These are phyloP conservation scores for Globomyces pollinis-pini DNA, from an alignment of 192 early-diverging fungal genomes.

Conservation along the genomic window DNA sequence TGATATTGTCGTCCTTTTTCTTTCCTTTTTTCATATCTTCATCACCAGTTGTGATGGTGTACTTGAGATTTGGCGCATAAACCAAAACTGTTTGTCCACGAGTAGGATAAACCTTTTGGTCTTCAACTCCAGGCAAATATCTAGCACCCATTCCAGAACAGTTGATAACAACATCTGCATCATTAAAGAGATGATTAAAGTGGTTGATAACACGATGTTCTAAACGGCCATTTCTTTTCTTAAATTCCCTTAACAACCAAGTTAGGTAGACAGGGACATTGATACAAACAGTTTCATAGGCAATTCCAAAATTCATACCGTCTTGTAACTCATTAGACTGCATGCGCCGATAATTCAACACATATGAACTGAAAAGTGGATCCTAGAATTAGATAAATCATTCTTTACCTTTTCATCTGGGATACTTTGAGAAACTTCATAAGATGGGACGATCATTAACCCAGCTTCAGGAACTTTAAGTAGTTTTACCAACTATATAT, in stretches of 20 bases:
- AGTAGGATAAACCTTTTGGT: constrained; percentile 61
- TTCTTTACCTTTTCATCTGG: too few species aligned
- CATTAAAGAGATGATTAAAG: constrained; percentile 35
- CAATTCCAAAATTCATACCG: constrained; percentile 47
- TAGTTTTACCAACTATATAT: constrained; percentile 29
- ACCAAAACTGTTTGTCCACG: constrained; percentile 79
- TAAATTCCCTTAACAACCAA: constrained; percentile 54
- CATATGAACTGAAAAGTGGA: background rate
- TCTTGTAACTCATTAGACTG: constrained; percentile 38
- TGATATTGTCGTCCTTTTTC: constrained; percentile 2
- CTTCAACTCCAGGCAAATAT: constrained; percentile 63
- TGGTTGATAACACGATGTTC: constrained; percentile 12
- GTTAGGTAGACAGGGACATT: constrained; percentile 55
- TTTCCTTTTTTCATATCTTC: background rate
- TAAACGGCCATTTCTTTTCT: constrained; percentile 44
- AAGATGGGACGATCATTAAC: background rate
- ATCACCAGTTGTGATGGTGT: constrained; percentile 44
- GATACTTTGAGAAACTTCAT: background rate
- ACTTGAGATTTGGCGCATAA: constrained; percentile 57
- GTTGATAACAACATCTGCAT: constrained; percentile 62
- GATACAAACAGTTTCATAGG: constrained; percentile 58
- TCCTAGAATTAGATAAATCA: too few species aligned
- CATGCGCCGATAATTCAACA: constrained; percentile 9
- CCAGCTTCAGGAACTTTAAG: constrained; percentile 7
- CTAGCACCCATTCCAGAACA: constrained; percentile 66